Conservation (phyloP, 345 rosid species). For the Euphorbia peplus region DNA sequence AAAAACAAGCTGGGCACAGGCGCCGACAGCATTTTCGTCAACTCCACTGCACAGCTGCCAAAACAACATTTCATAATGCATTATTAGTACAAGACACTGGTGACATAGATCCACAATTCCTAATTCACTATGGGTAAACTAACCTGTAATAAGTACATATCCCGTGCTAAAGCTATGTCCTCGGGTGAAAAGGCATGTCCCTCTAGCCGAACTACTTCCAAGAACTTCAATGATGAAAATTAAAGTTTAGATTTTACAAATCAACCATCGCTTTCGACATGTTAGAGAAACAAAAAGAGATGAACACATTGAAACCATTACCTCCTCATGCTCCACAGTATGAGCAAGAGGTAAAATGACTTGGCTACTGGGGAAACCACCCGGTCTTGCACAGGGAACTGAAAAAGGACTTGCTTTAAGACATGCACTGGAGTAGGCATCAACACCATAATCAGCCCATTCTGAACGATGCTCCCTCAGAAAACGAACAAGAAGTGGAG, state of each 20-base stretch:
- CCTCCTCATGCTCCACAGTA: conserved; percentile 95
- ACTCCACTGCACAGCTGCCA: conserved; percentile 79
- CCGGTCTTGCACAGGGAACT: conserved; percentile 76
- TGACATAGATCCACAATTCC: background rate
- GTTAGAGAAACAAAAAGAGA: background rate
- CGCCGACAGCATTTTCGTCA: conserved; percentile 84
- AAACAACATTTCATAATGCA: conserved; percentile 1
- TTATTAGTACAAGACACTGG: background rate
- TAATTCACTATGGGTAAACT: conserved; percentile 1
- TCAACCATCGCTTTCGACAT: background rate
- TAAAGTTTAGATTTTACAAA: background rate
- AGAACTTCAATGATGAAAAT: conserved; percentile 40
- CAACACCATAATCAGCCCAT: conserved; percentile 96
- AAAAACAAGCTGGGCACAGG: conserved; percentile 95
- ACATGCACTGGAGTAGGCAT: conserved; percentile 79
- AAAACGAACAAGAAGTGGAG: conserved; percentile 80
- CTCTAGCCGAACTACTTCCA: conserved; percentile 94
- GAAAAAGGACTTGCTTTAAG: conserved; percentile 82
- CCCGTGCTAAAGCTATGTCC: conserved; percentile 78
- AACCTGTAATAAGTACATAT: conserved; percentile 94
- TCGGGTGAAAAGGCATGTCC: conserved; percentile 86
- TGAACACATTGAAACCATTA: conserved; percentile 21
- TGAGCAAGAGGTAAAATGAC: conserved; percentile 91
- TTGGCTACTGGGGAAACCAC: conserved; percentile 89
- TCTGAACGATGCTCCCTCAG: conserved; percentile 96